Evolutionary conservation across 1,284 basidiomycete genomes (phyloP).

Genomic region (Cutaneotrichosporon daszewskae): DNA sequence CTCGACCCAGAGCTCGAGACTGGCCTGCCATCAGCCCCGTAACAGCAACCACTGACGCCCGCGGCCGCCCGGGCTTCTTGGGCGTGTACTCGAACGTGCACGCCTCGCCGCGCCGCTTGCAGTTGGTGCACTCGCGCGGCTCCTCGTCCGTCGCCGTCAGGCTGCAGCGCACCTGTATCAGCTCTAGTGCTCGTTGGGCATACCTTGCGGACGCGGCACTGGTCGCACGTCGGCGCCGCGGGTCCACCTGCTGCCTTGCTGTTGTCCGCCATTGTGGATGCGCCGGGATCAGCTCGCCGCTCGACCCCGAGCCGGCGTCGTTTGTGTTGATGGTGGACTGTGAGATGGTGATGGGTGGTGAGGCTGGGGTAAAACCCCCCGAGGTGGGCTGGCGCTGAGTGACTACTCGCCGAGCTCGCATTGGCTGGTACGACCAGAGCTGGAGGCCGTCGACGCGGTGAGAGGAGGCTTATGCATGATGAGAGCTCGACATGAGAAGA

Average conservation of each 20-base stretch:
- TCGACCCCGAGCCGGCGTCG: too few relatives aligned
- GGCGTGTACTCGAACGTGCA: conserved; percentile 12
- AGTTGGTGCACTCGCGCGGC: conserved; percentile 3
- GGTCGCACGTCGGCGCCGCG: conserved; percentile 5
- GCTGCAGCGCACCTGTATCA: conserved; percentile 6
- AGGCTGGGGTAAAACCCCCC: background rate
- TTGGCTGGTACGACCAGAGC: too few relatives aligned
- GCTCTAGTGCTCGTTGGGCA: background rate
- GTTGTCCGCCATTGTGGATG: background rate
- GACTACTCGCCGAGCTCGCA: too few relatives aligned
- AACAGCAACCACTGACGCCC: conserved; percentile 5
- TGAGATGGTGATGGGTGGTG: too few relatives aligned
- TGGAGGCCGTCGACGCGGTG: too few relatives aligned
- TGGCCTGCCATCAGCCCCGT: too few relatives aligned
- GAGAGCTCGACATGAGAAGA: too few relatives aligned
- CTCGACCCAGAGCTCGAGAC: background rate
- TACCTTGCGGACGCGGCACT: conserved; percentile 6
- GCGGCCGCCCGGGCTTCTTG: conserved; percentile 9
- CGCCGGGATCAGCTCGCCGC: too few relatives aligned
- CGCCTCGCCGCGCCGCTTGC: conserved; percentile 1
- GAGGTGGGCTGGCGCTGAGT: background rate
- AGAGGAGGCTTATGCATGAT: too few relatives aligned
- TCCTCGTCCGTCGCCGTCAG: background rate
- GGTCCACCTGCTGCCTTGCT: background rate
- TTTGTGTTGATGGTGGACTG: too few relatives aligned